Base-by-base conservation (phyloP, 306 rosid species). In the Ochetophila trinervis region DNA sequence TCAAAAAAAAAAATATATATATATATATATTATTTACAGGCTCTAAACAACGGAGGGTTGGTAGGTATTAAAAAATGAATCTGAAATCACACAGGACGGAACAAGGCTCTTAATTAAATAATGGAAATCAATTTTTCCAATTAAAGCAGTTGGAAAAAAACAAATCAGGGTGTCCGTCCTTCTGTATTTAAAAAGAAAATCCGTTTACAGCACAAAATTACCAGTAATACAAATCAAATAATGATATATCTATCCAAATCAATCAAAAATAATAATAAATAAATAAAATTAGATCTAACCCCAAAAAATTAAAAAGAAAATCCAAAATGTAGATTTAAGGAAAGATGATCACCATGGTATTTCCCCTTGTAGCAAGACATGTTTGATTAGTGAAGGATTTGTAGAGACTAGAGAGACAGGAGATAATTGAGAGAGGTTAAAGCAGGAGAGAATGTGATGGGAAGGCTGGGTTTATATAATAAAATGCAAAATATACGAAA, bases 331-430 rank as follows among this genome's bases (percentile, higher is more conserved):
- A 22, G 20, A 19, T 14, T 0, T 40, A 12, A 40, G 19, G 5
- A 21, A 5, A 22, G 54, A 8, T 1, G 42, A 53, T 65, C 59
- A 76, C 73, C 80, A 21, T 66, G 63, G 76, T 70, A 76, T 63
- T 70, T 76, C 52, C 76, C 70, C 53, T 61, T 65, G 65, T 40
- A 70, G 58, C 63, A 61, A 65, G 80, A 58, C 80, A 76, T 76
- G 63, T 10, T 59, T 42, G 52, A 40, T 5, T 23, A 45, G 16
- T 17, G 9, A 42, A 16, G 19, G 35, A 44, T 1, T 71, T 19
- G 16, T 20, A 57, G 66, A 47, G 57, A 48, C 17, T 14, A 2
- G 37, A 34, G 13, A 50, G 10, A 19, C 20, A 8, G 45, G 2
- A 40, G 17, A 12, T 4, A 0, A 5, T 5, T 10, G 13, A 0